Evolutionary conservation across 1,284 basidiomycete genomes (phyloP).

Genomic region (Ceratobasidium theobromae): DNA sequence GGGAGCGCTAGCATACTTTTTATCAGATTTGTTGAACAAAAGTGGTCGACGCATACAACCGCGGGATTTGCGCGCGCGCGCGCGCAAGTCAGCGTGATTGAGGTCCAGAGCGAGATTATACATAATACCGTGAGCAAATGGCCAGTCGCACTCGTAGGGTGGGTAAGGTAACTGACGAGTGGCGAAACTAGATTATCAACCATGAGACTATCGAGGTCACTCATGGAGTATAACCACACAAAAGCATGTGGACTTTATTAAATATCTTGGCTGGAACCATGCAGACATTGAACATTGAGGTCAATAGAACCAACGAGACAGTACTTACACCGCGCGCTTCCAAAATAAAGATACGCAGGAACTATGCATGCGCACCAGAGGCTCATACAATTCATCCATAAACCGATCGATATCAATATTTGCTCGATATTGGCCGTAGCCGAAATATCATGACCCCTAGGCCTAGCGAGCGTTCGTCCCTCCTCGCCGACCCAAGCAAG

Average conservation of each 20-base stretch:
- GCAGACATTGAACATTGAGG: background rate
- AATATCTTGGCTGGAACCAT: background rate
- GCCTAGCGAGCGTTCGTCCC: constrained; percentile 21
- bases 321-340: constrained; percentile 13
- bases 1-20: constrained; percentile 13
- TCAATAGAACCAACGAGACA: background rate
- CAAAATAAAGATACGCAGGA: constrained; percentile 39
- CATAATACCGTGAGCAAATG: background rate
- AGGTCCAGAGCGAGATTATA: constrained; percentile 11
- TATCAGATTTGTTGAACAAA: constrained; percentile 28
- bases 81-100: constrained; percentile 16
- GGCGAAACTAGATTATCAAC: background rate
- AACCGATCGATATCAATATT: constrained; percentile 45
- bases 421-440: constrained; percentile 40
- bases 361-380: constrained; percentile 18
- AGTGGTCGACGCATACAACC: constrained; percentile 20
- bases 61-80: too few relatives aligned
- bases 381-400: constrained; percentile 38
- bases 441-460: background rate
- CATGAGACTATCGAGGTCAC: background rate
- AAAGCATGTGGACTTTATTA: background rate
- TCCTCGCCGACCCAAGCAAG: constrained; percentile 9
- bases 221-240: background rate
- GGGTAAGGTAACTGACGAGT: too few relatives aligned
- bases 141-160: background rate